A percentile compares a stretch with the other conserved stretches of the same genome.
Evolutionary conservation across 352 stramenopile species (phyloP).

Genomic region (Achlya hypogyna): DNA sequence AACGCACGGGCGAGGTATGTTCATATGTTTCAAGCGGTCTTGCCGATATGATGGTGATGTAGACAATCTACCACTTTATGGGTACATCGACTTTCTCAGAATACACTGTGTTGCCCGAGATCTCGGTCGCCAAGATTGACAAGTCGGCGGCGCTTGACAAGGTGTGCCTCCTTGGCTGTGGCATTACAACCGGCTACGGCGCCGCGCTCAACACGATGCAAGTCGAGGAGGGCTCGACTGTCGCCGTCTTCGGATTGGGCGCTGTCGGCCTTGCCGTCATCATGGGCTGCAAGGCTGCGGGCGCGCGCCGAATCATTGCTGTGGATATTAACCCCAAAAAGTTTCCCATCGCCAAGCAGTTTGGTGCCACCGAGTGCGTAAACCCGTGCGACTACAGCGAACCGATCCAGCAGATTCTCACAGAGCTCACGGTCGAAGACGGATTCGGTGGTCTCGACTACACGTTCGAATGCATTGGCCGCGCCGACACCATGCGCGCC

Average conservation of each 20-base stretch:
- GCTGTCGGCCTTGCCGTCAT: slow-evolving; percentile 75
- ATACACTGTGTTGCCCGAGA: slow-evolving; percentile 82
- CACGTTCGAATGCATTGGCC: slow-evolving; percentile 97
- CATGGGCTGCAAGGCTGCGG: slow-evolving; percentile 73
- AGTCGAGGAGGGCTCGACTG: slow-evolving; percentile 72
- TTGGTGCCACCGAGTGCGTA: slow-evolving; percentile 95
- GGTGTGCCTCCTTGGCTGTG: slow-evolving; percentile 92
- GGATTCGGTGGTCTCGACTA: slow-evolving; percentile 83
- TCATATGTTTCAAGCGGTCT: not conserved
- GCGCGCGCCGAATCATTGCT: slow-evolving; percentile 85
- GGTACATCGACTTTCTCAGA: slow-evolving; percentile 81
- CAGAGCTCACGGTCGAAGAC: slow-evolving; percentile 90
- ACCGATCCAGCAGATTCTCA: slow-evolving; percentile 91
- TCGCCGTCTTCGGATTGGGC: slow-evolving; percentile 74
- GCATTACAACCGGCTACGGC: slow-evolving; percentile 88
- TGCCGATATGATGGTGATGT: not conserved
- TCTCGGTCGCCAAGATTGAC: slow-evolving; percentile 73
- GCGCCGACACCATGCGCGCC: slow-evolving; percentile 90
- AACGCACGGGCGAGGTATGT: slow-evolving; percentile 76
- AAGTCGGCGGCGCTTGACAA: slow-evolving; percentile 66
- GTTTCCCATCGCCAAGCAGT: slow-evolving; percentile 87
- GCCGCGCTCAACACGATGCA: slow-evolving; percentile 84
- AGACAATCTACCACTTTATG: slow-evolving; percentile 84
- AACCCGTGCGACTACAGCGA: slow-evolving; percentile 90
- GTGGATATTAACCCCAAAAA: slow-evolving; percentile 95